These are phyloP conservation scores for Cyberlindnera nakhonratchasimensis DNA, from an alignment of 805 yeast species.

Conservation along the genomic window DNA sequence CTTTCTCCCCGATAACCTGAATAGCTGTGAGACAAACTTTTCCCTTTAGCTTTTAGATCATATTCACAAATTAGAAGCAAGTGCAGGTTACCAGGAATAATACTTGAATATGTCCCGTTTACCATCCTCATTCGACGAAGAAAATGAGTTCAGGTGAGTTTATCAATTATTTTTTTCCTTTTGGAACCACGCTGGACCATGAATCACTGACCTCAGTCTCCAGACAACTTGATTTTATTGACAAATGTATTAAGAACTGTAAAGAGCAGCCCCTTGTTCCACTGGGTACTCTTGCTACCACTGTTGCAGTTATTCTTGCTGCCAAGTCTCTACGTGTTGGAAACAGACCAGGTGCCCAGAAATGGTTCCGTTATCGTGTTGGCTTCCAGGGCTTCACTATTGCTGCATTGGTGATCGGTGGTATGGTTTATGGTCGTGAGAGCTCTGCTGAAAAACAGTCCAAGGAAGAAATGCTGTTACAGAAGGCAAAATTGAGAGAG, in stretches of 20 bases:
- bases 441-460: constrained; percentile 42
- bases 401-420: constrained; percentile 79
- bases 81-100: too few relatives aligned
- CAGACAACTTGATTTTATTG: constrained; percentile 45
- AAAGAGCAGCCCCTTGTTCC: constrained; percentile 91
- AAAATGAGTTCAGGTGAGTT: constrained; percentile 25
- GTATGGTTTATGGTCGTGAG: constrained; percentile 58
- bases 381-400: constrained; percentile 82
- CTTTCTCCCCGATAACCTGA: too few relatives aligned
- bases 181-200: neutral
- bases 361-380: constrained; percentile 87
- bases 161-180: neutral
- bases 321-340: constrained; percentile 73
- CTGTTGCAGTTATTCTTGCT: constrained; percentile 77
- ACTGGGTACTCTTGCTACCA: constrained; percentile 71
- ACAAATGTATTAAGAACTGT: constrained; percentile 57
- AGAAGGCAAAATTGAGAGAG: constrained; percentile 84
- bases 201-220: neutral
- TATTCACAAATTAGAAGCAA: too few relatives aligned
- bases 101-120: constrained; percentile 30
- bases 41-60: neutral
- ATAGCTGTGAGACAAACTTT: too few relatives aligned
- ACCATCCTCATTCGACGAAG: constrained; percentile 37
- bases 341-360: constrained; percentile 70
- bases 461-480: constrained; percentile 62